phyloP scores from a whole-genome alignment of 2,329 filamentous ascomycete species.

The Coniochaeta sp. region DNA sequence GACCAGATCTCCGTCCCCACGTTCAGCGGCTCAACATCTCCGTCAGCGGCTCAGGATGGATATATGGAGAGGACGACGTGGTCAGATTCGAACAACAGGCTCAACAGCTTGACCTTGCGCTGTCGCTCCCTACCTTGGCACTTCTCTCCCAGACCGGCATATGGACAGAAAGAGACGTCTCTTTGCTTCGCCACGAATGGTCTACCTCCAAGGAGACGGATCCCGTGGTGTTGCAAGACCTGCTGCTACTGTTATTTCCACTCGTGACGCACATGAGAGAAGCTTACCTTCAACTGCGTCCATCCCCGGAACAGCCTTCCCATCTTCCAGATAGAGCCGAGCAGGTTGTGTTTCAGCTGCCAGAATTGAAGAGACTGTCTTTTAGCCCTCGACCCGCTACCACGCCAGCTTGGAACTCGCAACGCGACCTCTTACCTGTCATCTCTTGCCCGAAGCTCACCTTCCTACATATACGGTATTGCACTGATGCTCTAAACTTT shows the following conservation, averaged over 20 bases:
- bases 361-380: not conserved
- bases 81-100: not conserved
- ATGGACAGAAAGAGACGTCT: not conserved
- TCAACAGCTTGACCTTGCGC: not conserved
- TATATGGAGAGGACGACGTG: not conserved
- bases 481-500: not conserved
- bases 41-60: not conserved
- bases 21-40: not conserved
- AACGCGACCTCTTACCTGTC: not conserved
- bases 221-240: not conserved
- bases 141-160: not conserved
- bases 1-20: not conserved
- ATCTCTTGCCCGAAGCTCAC: not conserved
- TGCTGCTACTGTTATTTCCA: not conserved
- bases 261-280: not conserved
- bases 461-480: not conserved
- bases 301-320: not conserved
- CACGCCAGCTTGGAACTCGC: not conserved
- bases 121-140: not conserved
- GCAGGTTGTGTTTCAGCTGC: not conserved
- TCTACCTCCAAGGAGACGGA: not conserved
- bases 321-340: not conserved
- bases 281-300: not conserved
- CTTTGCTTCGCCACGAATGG: not conserved
- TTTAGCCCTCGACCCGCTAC: not conserved